Percentiles rank a stretch among this genome's conserved stretches.
Evolutionary conservation across 202 grass and related monocot species (phyloP).

Genomic region (Musa balbisiana): DNA sequence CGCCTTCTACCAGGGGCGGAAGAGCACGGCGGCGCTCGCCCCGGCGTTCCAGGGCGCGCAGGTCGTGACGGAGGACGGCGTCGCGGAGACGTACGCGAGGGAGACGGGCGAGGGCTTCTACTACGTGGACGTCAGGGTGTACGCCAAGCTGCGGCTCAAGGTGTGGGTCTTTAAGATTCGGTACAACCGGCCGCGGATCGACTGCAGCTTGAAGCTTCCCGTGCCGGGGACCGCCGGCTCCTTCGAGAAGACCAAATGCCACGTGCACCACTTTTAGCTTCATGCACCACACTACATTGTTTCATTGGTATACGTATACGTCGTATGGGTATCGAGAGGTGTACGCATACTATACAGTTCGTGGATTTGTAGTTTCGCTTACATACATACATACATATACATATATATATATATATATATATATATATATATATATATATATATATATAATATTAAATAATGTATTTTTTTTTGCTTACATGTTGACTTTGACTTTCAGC

Average conservation of each 20-base stretch:
- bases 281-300: not conserved
- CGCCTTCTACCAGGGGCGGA: constrained; percentile 38
- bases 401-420: no score
- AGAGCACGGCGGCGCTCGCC: constrained; percentile 30
- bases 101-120: constrained; percentile 49
- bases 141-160: constrained; percentile 34
- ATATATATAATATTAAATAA: no score
- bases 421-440: no score
- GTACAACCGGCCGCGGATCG: constrained; percentile 30
- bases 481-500: no score
- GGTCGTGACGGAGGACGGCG: constrained; percentile 7
- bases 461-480: no score
- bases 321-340: no score
- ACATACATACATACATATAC: no score
- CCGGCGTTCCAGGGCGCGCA: constrained; percentile 23
- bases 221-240: constrained; percentile 27
- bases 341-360: no score
- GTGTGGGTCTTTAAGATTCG: constrained; percentile 32
- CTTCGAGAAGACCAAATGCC: constrained; percentile 31
- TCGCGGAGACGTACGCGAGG: constrained; percentile 25
- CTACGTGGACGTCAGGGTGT: constrained; percentile 38
- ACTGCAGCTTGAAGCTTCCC: constrained; percentile 45
- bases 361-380: no score
- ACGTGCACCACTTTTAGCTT: constrained; percentile 33
- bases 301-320: no score